Evolutionary conservation across 78 protist genomes (phyloP).

Genomic region (Isochrysis galbana): DNA sequence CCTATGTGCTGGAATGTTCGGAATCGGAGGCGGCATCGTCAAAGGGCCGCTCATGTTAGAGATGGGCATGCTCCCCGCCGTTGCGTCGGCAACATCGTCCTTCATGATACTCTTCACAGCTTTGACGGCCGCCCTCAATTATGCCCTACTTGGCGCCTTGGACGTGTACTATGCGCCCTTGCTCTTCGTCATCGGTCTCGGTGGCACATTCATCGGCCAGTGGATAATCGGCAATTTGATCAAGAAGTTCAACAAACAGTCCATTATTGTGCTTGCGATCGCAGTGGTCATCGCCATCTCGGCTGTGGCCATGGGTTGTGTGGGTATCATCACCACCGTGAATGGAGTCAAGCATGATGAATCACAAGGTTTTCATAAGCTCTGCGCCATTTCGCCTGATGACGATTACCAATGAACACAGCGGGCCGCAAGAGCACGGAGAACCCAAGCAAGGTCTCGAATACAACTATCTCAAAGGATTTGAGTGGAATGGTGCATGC

Average conservation of each 20-base stretch:
- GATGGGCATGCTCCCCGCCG: neutral
- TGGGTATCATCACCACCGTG: neutral
- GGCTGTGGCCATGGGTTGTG: neutral
- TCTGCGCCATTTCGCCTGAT: no score
- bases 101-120: neutral
- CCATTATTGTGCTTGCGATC: neutral
- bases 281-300: neutral
- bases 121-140: neutral
- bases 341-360: neutral
- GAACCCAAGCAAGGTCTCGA: no score
- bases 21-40: neutral
- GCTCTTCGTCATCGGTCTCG: neutral
- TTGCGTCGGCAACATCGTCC: neutral
- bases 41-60: conserved; percentile 11
- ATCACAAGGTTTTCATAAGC: neutral
- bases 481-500: no score
- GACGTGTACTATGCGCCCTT: neutral
- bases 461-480: no score
- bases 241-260: neutral
- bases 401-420: no score
- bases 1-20: neutral
- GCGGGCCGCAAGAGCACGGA: no score
- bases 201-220: neutral
- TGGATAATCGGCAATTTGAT: neutral
- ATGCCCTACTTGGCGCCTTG: neutral